Conservation (phyloP, 139 green algal species). For the Mesotaenium endlicherianum region DNA sequence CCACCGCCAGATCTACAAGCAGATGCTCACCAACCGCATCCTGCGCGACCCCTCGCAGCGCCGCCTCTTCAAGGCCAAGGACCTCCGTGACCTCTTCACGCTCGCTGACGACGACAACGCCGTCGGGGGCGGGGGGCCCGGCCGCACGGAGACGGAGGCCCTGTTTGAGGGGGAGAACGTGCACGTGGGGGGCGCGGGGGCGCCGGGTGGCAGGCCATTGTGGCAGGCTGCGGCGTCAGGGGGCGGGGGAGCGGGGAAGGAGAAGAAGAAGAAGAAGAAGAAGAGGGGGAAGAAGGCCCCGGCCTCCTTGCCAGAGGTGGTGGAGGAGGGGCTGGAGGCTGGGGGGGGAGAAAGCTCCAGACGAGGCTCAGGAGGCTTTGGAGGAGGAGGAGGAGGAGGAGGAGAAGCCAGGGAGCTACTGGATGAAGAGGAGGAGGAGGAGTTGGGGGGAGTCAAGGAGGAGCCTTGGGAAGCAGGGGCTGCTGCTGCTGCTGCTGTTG, state of each 20-base stretch:
- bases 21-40: constrained; percentile 84
- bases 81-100: constrained; percentile 91
- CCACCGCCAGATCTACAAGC: constrained; percentile 87
- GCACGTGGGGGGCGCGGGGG: constrained; percentile 2
- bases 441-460: neutral
- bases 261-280: constrained; percentile 14
- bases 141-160: constrained; percentile 68
- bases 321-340: neutral
- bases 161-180: too few species aligned
- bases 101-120: constrained; percentile 75
- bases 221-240: neutral
- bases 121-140: too few species aligned
- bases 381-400: constrained; percentile 4
- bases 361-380: neutral
- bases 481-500: too few species aligned
- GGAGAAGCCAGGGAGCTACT: neutral
- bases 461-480: neutral
- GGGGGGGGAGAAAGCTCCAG: neutral
- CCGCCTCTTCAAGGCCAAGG: constrained; percentile 86
- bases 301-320: neutral
- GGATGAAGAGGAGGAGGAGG: constrained; percentile 1
- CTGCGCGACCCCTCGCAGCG: constrained; percentile 87
- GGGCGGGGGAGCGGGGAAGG: neutral
- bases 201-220: too few species aligned
- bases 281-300: neutral